Conservation (phyloP, 495 filamentous ascomycete species). For the Annulohypoxylon moriforme region DNA sequence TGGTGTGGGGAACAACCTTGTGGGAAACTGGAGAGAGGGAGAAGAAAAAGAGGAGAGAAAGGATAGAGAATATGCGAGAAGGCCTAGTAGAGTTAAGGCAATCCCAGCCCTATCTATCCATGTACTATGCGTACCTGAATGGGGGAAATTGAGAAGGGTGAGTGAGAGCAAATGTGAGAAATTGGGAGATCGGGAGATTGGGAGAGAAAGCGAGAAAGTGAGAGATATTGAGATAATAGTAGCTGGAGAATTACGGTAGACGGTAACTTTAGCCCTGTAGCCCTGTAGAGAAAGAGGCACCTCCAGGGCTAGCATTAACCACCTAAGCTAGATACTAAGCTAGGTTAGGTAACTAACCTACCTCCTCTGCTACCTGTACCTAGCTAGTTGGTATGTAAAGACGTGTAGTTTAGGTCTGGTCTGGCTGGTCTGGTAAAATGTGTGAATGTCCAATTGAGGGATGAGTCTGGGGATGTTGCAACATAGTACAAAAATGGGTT, state of each 20-base stretch:
- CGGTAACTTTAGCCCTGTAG: not conserved
- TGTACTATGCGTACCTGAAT: not conserved
- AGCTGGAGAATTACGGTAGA: not conserved
- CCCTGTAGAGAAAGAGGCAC: not conserved
- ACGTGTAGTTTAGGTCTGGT: constrained; percentile 6
- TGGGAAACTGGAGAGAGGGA: constrained; percentile 4
- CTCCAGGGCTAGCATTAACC: not conserved
- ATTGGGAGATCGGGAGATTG: not conserved
- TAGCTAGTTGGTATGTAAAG: not conserved
- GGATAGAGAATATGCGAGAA: constrained; percentile 1
- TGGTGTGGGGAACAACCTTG: constrained; percentile 21
- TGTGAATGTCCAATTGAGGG: constrained; percentile 27
- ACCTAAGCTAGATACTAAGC: not conserved
- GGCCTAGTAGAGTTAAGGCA: not conserved
- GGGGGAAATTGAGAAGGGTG: not conserved
- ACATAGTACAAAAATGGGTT: not conserved
- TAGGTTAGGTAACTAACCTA: not conserved
- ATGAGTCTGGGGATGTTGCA: constrained; percentile 38
- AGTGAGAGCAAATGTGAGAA: not conserved
- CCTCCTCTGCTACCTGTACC: not conserved
- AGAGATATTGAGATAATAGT: constrained; percentile 4
- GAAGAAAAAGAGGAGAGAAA: not conserved
- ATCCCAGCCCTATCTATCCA: not conserved
- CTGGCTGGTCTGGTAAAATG: not conserved
- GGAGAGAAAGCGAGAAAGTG: not conserved